Evolutionary conservation across 805 yeast species (phyloP).

Genomic region (Metschnikowia orientalis): DNA sequence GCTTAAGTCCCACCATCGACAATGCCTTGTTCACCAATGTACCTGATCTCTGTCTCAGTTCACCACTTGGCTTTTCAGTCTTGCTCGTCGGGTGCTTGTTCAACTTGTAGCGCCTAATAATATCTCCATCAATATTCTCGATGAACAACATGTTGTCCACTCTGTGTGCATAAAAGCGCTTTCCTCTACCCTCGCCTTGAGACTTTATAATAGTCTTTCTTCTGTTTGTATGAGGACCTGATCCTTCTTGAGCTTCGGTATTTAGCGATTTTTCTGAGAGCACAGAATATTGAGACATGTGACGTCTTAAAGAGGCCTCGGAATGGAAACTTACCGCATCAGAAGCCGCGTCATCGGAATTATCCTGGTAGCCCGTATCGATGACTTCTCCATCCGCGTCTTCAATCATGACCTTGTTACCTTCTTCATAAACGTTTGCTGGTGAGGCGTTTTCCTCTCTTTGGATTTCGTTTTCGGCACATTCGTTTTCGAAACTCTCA

Average conservation of each 20-base stretch:
- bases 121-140: slow-evolving; percentile 90
- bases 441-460: slow-evolving; percentile 18
- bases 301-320: slow-evolving; percentile 35
- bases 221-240: slow-evolving; percentile 2
- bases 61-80: slow-evolving; percentile 2
- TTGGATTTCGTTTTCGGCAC: neutral
- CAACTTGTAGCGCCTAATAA: slow-evolving; percentile 73
- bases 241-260: neutral
- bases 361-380: slow-evolving; percentile 41
- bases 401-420: slow-evolving; percentile 66
- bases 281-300: slow-evolving; percentile 33
- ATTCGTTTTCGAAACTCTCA: slow-evolving; percentile 1
- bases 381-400: slow-evolving; percentile 81
- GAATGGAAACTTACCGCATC: slow-evolving; percentile 33
- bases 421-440: slow-evolving; percentile 55
- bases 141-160: slow-evolving; percentile 73
- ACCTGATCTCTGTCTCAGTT: slow-evolving; percentile 33
- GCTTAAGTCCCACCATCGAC: slow-evolving; percentile 50
- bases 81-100: slow-evolving; percentile 44
- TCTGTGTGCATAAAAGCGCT: slow-evolving; percentile 59
- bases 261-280: slow-evolving; percentile 15
- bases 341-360: slow-evolving; percentile 1
- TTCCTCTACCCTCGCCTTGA: slow-evolving; percentile 30
- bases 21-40: slow-evolving; percentile 46
- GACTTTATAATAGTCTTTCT: slow-evolving; percentile 29